Percentiles rank a stretch among this genome's conserved stretches.
phyloP scores from a whole-genome alignment of 2,329 filamentous ascomycete species.

The Furcasterigmium sp. region DNA sequence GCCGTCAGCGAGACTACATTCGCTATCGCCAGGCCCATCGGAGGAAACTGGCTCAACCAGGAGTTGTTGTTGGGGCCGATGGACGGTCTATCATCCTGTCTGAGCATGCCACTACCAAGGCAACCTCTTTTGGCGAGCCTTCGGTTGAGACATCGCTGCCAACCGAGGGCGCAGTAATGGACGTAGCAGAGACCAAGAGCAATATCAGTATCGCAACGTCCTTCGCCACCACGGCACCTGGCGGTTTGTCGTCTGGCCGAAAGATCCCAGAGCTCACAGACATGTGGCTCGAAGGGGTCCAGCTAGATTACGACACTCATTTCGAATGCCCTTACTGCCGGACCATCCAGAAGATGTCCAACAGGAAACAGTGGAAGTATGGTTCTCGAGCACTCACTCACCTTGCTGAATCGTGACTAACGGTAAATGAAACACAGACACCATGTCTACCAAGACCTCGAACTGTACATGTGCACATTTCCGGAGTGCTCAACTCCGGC shows the following conservation, averaged over 20 bases:
- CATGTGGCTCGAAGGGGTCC: slow-evolving; percentile 2
- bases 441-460: slow-evolving; percentile 4
- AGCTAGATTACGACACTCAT: not conserved
- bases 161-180: too few relatives aligned
- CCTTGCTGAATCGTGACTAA: too few relatives aligned
- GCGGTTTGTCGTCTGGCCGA: not conserved
- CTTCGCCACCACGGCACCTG: not conserved
- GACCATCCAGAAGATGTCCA: not conserved
- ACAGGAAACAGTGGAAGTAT: slow-evolving; percentile 4
- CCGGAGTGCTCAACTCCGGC: not conserved
- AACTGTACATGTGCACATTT: slow-evolving; percentile 4
- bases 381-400: not conserved
- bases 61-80: not conserved
- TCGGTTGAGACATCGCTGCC: not conserved
- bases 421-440: too few relatives aligned
- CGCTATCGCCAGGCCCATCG: slow-evolving; percentile 2
- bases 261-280: not conserved
- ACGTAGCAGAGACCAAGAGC: not conserved
- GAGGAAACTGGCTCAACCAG: not conserved
- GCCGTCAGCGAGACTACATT: slow-evolving; percentile 1
- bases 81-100: not conserved
- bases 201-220: slow-evolving; percentile 1
- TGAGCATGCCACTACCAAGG: not conserved
- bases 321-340: slow-evolving; percentile 7
- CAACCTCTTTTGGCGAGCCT: slow-evolving; percentile 1